Evolutionary conservation across 805 yeast genomes (phyloP).

Genomic region (Hanseniaspora valbyensis): DNA sequence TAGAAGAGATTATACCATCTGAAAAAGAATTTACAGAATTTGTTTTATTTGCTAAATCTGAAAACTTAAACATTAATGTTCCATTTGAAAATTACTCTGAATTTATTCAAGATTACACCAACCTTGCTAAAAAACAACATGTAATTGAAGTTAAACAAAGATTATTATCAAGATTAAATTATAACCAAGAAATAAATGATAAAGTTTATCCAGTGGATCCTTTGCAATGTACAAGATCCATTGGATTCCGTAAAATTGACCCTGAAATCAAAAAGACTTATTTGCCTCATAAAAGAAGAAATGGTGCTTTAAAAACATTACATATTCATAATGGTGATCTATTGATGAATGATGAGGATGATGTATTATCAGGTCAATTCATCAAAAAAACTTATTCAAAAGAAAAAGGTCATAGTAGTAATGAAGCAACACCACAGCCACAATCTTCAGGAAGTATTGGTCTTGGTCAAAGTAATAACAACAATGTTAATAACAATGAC

Average conservation of each 20-base stretch:
- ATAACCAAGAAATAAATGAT: neutral
- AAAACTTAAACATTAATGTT: neutral
- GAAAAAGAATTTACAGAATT: neutral
- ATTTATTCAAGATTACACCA: neutral
- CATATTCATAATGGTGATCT: slow-evolving; percentile 49
- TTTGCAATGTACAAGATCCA: slow-evolving; percentile 26
- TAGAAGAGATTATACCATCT: neutral
- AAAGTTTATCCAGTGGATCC: neutral
- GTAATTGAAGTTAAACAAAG: slow-evolving; percentile 5
- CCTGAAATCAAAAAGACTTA: slow-evolving; percentile 65
- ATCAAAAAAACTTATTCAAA: slow-evolving; percentile 17
- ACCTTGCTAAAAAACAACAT: neutral
- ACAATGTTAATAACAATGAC: slow-evolving; percentile 15
- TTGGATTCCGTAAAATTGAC: slow-evolving; percentile 61
- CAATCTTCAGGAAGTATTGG: slow-evolving; percentile 11
- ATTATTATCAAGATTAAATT: slow-evolving; percentile 1
- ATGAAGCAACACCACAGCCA: slow-evolving; percentile 20
- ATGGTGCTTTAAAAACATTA: slow-evolving; percentile 64
- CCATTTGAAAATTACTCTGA: neutral
- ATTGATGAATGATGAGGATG: slow-evolving; percentile 20
- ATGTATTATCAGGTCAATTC: slow-evolving; percentile 33
- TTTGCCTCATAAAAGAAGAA: slow-evolving; percentile 67
- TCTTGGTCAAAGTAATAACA: slow-evolving; percentile 17
- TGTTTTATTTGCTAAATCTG: neutral
- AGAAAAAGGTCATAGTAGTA: slow-evolving; percentile 2